Base-by-base conservation (phyloP, 495 filamentous ascomycete species). In the Schizothecium vesticola region DNA sequence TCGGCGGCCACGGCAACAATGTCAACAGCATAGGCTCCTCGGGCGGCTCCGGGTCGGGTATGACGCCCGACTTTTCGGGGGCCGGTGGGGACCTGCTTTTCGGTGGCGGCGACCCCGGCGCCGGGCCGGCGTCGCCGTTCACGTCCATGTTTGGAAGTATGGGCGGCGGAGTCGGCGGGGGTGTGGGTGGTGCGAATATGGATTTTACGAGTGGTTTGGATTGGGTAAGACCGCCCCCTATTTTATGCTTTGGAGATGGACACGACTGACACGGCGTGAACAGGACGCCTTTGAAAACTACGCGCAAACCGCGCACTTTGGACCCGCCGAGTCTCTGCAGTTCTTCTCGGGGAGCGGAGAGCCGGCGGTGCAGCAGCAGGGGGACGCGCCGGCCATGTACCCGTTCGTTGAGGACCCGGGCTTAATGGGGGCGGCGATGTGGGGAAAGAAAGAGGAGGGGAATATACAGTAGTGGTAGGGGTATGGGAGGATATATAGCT, bases 131-230 rank as follows among this genome's bases (percentile, higher is more conserved):
- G 75, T 87, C 88, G 26, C 89, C 91, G 51, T 75, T 83, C 55
- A 76, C 55, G 19, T 65, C 79, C 36, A 73, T 85, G 80, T 83
- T 85, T 63, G 79, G 77, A 19, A 80, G 73, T 43, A 65, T 82
- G 82, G 74, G 69, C 31, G 71, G 59, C 51, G 36, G 36, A 19
- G 36, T 51, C 16, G 36, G 36, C 36, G 36, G 36, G 16, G 16
- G 43, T 8, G 43, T 51, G 43, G 16, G 16, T 8, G 16, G 43
- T 51, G 43, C 43, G 16, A 76, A 67, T 24, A 69, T 82, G 29
- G 82, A 83, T 36, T 86, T 88, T 3, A 67, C 76, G 68, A 64
- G 75, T 26, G 91, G 90, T 70, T 85, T 94, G 72, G 91, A 94
- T 74, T 95, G 92, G 91, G 92, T 94, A 81, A 79, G 88, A 33